Conservation (phyloP, 192 early-diverging fungal genomes). For the Mortierella claussenii region DNA sequence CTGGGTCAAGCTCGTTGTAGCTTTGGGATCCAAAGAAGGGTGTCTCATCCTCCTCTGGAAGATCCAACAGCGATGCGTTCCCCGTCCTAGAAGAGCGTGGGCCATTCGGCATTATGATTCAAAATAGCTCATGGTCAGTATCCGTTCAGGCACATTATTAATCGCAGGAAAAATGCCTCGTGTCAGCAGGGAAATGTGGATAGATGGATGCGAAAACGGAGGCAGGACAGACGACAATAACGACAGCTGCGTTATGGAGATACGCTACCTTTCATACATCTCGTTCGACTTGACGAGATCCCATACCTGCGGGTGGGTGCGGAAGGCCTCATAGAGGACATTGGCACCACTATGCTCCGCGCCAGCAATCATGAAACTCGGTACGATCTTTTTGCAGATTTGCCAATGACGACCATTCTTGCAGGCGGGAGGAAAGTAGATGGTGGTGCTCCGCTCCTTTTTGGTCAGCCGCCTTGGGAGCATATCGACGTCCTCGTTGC, state of each 20-base stretch:
- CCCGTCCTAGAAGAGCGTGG: conserved; percentile 30
- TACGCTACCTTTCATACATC: conserved; percentile 44
- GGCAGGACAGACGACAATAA: background rate
- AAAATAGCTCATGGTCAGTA: background rate
- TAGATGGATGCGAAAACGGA: too few species aligned
- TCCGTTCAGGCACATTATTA: background rate
- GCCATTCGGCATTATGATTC: too few species aligned
- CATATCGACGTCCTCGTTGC: conserved; percentile 26
- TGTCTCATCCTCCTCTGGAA: conserved; percentile 33
- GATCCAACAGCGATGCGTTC: conserved; percentile 30
- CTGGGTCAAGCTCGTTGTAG: conserved; percentile 45
- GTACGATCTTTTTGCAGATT: conserved; percentile 62
- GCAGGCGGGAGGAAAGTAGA: conserved; percentile 59
- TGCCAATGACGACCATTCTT: conserved; percentile 52
- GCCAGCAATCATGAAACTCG: conserved; percentile 65
- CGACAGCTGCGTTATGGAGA: background rate
- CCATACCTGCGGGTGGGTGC: conserved; percentile 59
- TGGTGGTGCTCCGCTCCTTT: conserved; percentile 47
- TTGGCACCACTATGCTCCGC: conserved; percentile 56
- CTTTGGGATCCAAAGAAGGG: conserved; percentile 51
- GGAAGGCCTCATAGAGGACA: conserved; percentile 56
- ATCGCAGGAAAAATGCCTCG: too few species aligned
- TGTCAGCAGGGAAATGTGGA: too few species aligned
- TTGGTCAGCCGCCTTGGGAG: conserved; percentile 36
- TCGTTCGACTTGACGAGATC: conserved; percentile 53